Evolutionary conservation across 2,329 filamentous ascomycete genomes (phyloP), one percentile per base, ranked within the genome.

Genomic region (Apiospora malaysiana): DNA sequence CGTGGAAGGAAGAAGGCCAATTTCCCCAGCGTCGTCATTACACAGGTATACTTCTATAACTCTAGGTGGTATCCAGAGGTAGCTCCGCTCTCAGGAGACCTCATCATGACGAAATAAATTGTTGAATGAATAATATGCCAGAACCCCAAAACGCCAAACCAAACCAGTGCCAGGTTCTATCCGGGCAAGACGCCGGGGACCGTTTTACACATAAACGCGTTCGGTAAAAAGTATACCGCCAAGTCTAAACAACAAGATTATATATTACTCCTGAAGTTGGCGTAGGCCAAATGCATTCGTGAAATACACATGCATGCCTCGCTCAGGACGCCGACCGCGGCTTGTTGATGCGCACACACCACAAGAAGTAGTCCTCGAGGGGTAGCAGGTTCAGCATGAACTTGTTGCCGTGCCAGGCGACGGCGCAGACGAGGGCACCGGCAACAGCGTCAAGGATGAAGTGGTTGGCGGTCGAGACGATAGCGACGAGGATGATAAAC

Each of bases 401-500:
- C 42, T 78, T 78, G 74, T 88, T 88, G 66, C 80, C 79, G 70
- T 86, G 80, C 91, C 91, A 93, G 0, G 90, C 91, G 6, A 92
- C 73, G 3, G 83, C 83, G 75, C 91, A 93, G 3, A 93, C 90
- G 43, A 87, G 76, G 7, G 90, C 89, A 18, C 91, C 92, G 0
- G 91, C 92, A 1, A 93, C 86, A 0, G 92, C 91, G 77, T 93
- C 92, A 8, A 93, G 86, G 66, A 93, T 85, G 78, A 93, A 92
- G 79, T 93, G 91, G 78, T 93, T 93, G 65, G 91, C 91, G 0
- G 91, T 93, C 3, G 91, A 88, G 32, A 93, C 85, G 74, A 93
- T 93, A 37, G 90, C 91, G 10, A 88, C 84, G 6, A 93, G 81
- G 72, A 94, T 93, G 37, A 87, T 83, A 7, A 86, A 78, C 0